These are phyloP conservation scores for Diutina sp. DNA, from an alignment of 1,139 yeast species.

Conservation along the genomic window DNA sequence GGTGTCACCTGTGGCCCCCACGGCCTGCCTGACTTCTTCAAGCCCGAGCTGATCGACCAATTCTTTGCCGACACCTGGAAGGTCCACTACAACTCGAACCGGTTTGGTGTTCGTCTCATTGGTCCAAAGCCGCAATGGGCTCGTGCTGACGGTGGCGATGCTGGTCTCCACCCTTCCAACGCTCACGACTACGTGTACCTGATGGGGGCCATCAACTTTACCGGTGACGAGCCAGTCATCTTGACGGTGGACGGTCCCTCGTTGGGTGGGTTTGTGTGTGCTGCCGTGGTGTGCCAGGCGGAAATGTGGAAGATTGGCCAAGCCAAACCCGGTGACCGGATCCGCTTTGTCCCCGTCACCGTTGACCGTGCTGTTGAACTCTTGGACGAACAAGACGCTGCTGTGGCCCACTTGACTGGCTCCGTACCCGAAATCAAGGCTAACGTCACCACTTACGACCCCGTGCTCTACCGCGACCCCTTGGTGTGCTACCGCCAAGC, in stretches of 20 bases:
- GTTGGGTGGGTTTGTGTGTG: conserved; percentile 93
- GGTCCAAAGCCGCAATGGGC: conserved; percentile 99
- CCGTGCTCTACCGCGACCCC: conserved; percentile 53
- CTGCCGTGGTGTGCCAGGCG: conserved; percentile 88
- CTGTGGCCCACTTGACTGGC: conserved; percentile 32
- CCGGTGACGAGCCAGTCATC: conserved; percentile 97
- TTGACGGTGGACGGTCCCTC: conserved; percentile 96
- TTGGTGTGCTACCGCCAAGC: conserved; percentile 85
- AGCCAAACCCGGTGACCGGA: conserved; percentile 83
- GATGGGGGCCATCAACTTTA: conserved; percentile 89
- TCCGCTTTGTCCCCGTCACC: conserved; percentile 68
- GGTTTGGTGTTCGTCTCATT: conserved; percentile 87
- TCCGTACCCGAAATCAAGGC: conserved; percentile 25
- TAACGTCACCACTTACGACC: conserved; percentile 16
- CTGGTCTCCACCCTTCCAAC: conserved; percentile 94
- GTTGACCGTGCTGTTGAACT: conserved; percentile 56
- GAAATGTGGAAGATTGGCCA: conserved; percentile 99
- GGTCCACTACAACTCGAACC: conserved; percentile 90
- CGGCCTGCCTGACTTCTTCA: conserved; percentile 92
- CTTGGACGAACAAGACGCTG: conserved; percentile 44
- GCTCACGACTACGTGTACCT: conserved; percentile 97
- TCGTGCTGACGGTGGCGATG: conserved; percentile 94
- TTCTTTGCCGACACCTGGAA: conserved; percentile 79
- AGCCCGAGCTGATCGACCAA: conserved; percentile 56
- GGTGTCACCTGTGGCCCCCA: conserved; percentile 97